Percentiles rank a stretch among this genome's conserved stretches.
These are phyloP conservation scores for Spinellus fusiger DNA, from an alignment of 192 early-diverging fungal genomes.

Conservation along the genomic window DNA sequence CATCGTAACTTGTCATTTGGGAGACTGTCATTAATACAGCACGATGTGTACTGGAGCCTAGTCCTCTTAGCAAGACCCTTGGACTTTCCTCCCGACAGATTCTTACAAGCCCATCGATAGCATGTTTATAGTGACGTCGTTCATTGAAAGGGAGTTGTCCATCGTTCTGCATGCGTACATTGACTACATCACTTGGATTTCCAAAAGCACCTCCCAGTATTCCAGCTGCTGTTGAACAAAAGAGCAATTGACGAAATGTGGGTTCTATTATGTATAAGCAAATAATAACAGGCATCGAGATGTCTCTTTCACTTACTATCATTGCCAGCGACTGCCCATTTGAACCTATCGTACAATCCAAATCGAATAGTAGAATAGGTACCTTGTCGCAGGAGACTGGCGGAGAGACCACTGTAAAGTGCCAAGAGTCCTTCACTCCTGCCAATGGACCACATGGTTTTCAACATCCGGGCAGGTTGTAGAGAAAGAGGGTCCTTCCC, in stretches of 20 bases:
- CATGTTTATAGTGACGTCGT: constrained; percentile 71
- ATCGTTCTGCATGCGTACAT: constrained; percentile 79
- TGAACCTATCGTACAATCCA: constrained; percentile 65
- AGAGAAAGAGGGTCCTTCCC: constrained; percentile 16
- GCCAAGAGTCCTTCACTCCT: constrained; percentile 60
- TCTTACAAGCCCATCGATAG: constrained; percentile 63
- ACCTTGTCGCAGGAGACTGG: constrained; percentile 66
- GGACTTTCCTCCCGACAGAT: constrained; percentile 76
- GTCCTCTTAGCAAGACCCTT: constrained; percentile 78
- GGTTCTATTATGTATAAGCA: constrained; percentile 21
- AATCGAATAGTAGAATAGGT: constrained; percentile 83
- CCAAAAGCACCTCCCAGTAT: constrained; percentile 62
- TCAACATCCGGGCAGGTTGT: constrained; percentile 48
- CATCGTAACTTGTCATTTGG: constrained; percentile 73
- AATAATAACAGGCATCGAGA: not conserved
- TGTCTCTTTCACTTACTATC: constrained; percentile 36
- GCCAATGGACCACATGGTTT: constrained; percentile 67
- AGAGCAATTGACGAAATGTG: constrained; percentile 29
- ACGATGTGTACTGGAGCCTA: constrained; percentile 82
- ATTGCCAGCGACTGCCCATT: constrained; percentile 44
- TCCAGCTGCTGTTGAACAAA: constrained; percentile 42
- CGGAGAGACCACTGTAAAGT: constrained; percentile 65
- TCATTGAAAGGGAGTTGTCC: constrained; percentile 55
- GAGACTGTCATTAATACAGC: constrained; percentile 80
- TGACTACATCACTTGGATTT: constrained; percentile 75